Conservation (phyloP, 768 basidiomycete species). For the Omphalotus guepiniiformis region DNA sequence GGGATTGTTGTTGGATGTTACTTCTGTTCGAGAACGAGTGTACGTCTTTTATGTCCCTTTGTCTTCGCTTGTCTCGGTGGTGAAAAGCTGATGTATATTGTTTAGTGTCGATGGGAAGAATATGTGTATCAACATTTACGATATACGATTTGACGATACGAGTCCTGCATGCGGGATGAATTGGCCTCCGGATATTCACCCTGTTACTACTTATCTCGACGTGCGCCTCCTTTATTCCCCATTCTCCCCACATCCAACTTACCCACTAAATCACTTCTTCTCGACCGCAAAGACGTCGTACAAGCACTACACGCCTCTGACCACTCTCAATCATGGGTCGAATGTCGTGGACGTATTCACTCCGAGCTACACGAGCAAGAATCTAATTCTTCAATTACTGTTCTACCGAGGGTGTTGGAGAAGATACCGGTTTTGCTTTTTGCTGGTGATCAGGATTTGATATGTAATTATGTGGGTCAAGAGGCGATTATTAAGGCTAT, state of each 20-base stretch:
- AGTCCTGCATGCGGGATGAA: constrained; percentile 93
- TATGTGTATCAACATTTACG: constrained; percentile 93
- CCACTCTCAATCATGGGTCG: constrained; percentile 80
- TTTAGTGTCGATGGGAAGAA: constrained; percentile 60
- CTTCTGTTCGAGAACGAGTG: constrained; percentile 38
- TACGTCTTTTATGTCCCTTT: constrained; percentile 11
- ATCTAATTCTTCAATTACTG: constrained; percentile 65
- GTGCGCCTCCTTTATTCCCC: constrained; percentile 42
- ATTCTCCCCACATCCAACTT: constrained; percentile 1
- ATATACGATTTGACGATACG: constrained; percentile 84
- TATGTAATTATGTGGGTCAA: constrained; percentile 93
- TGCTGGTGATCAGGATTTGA: constrained; percentile 92
- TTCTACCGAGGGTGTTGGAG: constrained; percentile 76
- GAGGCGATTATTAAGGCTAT: constrained; percentile 81
- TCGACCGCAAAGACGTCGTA: constrained; percentile 65
- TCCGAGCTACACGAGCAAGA: constrained; percentile 48
- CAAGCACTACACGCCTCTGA: constrained; percentile 74
- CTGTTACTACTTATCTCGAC: constrained; percentile 72
- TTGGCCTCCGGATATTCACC: constrained; percentile 87
- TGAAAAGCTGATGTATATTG: not conserved
- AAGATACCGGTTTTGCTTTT: constrained; percentile 86
- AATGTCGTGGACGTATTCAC: constrained; percentile 74
- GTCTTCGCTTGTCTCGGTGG: not conserved
- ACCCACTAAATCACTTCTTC: constrained; percentile 6
- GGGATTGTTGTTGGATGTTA: constrained; percentile 43